Percentiles rank a stretch among this genome's conserved stretches.
phyloP scores from a whole-genome alignment of 139 green algal genomes.

The Zygnema cylindricum region DNA sequence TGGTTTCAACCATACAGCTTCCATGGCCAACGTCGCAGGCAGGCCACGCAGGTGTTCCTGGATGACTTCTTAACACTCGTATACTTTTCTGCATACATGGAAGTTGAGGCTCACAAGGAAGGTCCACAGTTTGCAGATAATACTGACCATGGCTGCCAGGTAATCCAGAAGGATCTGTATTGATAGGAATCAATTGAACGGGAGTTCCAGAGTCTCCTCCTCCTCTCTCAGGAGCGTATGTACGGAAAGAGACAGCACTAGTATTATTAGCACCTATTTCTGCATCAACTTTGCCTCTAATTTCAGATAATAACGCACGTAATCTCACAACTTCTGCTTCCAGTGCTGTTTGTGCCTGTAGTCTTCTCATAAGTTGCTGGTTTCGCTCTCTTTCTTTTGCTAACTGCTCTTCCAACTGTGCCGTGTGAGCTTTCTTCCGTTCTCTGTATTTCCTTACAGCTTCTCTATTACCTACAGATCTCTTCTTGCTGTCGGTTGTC shows the following conservation, averaged over 20 bases:
- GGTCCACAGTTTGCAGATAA: not conserved
- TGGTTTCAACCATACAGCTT: not conserved
- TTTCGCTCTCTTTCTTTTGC: not conserved
- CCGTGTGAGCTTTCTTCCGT: not conserved
- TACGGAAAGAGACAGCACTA: not conserved
- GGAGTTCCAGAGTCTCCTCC: not conserved
- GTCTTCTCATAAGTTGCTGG: not conserved
- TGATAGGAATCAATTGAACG: not conserved
- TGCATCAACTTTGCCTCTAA: not conserved
- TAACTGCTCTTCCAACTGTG: not conserved
- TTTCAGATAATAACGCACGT: constrained; percentile 4
- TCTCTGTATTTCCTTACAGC: constrained; percentile 15
- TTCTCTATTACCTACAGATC: constrained; percentile 6
- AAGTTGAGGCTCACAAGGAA: not conserved
- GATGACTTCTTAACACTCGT: not conserved
- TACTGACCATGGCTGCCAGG: not conserved
- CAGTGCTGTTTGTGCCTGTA: constrained; percentile 2
- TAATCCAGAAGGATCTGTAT: not conserved
- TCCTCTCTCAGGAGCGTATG: not conserved
- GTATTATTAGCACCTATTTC: not conserved
- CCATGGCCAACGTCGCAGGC: constrained; percentile 5
- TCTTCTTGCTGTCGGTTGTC: not conserved
- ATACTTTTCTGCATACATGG: not conserved
- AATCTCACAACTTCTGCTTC: constrained; percentile 27
- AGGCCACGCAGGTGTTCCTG: constrained; percentile 11